Percentiles rank a stretch among this genome's conserved stretches.
These are phyloP conservation scores for Gracilariopsis chorda DNA, from an alignment of 23 red algal genomes.

Conservation along the genomic window DNA sequence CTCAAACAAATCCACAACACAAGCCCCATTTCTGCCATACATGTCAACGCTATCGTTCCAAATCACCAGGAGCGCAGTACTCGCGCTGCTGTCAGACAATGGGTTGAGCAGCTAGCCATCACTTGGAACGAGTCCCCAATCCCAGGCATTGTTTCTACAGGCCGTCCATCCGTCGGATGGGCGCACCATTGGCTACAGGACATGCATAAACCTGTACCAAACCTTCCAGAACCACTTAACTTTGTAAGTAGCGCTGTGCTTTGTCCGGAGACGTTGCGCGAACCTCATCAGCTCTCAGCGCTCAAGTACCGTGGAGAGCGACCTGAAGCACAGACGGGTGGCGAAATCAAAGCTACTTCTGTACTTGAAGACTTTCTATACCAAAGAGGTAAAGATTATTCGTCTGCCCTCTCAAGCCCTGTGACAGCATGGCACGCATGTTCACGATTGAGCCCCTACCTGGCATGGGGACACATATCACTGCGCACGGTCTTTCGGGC, in stretches of 20 bases:
- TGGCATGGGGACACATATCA: constrained; percentile 12
- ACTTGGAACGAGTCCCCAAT: neutral
- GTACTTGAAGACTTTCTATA: neutral
- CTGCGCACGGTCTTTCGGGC: neutral
- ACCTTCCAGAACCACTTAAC: neutral
- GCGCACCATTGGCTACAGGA: neutral
- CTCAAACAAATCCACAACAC: neutral
- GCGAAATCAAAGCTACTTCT: neutral
- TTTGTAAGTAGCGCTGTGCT: neutral
- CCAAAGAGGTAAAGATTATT: neutral
- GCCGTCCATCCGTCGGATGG: neutral
- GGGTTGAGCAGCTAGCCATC: neutral
- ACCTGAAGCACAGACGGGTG: neutral
- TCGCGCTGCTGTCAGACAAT: neutral
- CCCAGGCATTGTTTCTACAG: neutral
- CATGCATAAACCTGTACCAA: neutral
- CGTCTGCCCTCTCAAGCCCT: neutral
- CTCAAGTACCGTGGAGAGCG: neutral
- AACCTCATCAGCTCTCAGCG: neutral
- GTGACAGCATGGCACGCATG: constrained; percentile 6
- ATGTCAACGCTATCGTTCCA: neutral
- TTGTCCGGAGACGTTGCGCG: neutral
- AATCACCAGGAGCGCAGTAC: neutral
- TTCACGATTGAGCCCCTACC: neutral
- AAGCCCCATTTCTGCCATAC: neutral